Base-by-base conservation (phyloP, 75 land plant species). In the Picea sitchensis region DNA sequence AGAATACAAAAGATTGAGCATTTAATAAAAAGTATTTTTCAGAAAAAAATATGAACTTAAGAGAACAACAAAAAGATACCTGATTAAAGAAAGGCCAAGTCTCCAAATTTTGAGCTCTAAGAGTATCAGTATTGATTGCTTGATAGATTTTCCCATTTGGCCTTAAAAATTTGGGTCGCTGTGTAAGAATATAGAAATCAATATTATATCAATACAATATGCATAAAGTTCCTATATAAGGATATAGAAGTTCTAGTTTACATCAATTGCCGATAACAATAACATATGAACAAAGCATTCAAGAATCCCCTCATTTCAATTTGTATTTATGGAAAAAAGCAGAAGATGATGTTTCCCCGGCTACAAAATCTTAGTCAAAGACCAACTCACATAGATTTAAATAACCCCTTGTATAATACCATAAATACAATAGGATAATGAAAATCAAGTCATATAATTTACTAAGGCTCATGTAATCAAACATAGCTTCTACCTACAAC, bases 21-120 rank as follows among this genome's bases (percentile, higher is more conserved):
- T 51, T 51, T 51, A 51, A 51, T 51, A 2, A 1, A 51, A 51
- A 51, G 56, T 9, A 51, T 51, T 51, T 51, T 51, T 9, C 11
- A 51, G 9, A 51, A 51, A 51, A 12, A 51, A 51, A 9, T 26
- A 9, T 51, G 56, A 51, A 51, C 56, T 51, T 51, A 51, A 51
- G 56, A 51, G 56, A 51, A 51, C 56, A 51, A 51, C 11, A 51
- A 51, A 51, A 51, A 11, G 56, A 51, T 76, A 94, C 99, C 88
- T 91, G 95, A 77, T 97, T 97, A 84, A 93, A 97, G 75, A 85
- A 97, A n/a, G 99, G 99, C 88, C 89, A 91, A 57, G 99, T 93
- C 83, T 97, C 95, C 91, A 95, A 71, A 81, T 97, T 97, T 80
- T 97, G 99, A 31, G 98, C 99, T 77, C 99, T 79, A 20, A 97